Percentiles rank a stretch among this genome's conserved stretches.
Evolutionary conservation across 345 rosid species (phyloP).

Genomic region (Capsella bursapastoris): DNA sequence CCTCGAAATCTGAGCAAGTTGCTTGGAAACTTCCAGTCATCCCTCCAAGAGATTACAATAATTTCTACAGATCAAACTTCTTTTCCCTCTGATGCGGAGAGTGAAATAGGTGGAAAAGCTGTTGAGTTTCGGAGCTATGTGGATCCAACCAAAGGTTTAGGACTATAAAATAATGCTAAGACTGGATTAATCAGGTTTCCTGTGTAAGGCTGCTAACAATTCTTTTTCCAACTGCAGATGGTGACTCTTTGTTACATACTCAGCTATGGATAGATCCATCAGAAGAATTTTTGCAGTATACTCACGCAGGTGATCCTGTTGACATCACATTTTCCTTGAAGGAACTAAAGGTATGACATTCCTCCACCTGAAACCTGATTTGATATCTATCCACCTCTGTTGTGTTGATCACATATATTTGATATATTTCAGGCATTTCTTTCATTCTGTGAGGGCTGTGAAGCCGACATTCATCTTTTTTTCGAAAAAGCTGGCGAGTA

Average conservation of each 20-base stretch:
- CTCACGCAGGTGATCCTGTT: slow-evolving; percentile 79
- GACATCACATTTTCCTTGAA: slow-evolving; percentile 91
- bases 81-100: slow-evolving; percentile 71
- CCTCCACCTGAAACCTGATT: slow-evolving; percentile 28
- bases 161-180: slow-evolving; percentile 1
- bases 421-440: slow-evolving; percentile 73
- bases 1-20: slow-evolving; percentile 86
- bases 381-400: neutral
- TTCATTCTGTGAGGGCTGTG: slow-evolving; percentile 88
- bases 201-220: slow-evolving; percentile 32
- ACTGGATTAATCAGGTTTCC: slow-evolving; percentile 3
- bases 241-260: slow-evolving; percentile 76
- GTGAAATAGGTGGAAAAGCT: slow-evolving; percentile 88
- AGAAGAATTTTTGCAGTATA: slow-evolving; percentile 88
- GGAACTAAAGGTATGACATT: slow-evolving; percentile 70
- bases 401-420: slow-evolving; percentile 1
- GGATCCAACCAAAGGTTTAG: slow-evolving; percentile 82
- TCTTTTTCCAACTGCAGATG: slow-evolving; percentile 56
- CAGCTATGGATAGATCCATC: slow-evolving; percentile 97
- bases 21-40: slow-evolving; percentile 92
- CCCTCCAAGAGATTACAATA: slow-evolving; percentile 93
- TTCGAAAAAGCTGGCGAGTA: slow-evolving; percentile 96
- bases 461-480: slow-evolving; percentile 79
- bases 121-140: slow-evolving; percentile 91
- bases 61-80: slow-evolving; percentile 77